Evolutionary conservation across 1,284 basidiomycete species (phyloP).

Genomic region (Puccinia horiana): DNA sequence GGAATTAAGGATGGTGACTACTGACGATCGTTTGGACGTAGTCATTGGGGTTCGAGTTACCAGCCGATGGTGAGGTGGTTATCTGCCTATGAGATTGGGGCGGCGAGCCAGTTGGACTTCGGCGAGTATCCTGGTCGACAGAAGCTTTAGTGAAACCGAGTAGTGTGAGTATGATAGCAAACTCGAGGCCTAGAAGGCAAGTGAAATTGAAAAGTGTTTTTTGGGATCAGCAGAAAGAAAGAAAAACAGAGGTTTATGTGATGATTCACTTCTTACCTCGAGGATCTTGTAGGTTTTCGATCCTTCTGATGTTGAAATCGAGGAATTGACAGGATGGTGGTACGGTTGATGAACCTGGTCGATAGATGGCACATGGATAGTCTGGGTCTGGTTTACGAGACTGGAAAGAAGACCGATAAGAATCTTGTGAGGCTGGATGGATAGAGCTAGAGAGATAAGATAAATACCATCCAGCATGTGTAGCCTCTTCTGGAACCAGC

Average conservation of each 20-base stretch:
- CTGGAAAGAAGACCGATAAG: not conserved
- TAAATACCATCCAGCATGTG: conserved; percentile 46
- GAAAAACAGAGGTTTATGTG: too few species aligned
- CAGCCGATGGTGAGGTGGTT: too few species aligned
- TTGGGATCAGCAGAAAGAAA: too few species aligned
- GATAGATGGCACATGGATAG: conserved; percentile 43
- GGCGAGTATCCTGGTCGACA: not conserved
- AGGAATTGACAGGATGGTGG: conserved; percentile 40
- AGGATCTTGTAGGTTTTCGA: conserved; percentile 37
- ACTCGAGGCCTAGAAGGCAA: conserved; percentile 36
- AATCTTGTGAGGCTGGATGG: too few species aligned
- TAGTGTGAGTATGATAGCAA: conserved; percentile 29
- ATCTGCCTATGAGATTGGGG: too few species aligned
- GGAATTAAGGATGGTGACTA: not conserved
- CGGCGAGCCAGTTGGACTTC: not conserved
- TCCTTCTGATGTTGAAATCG: conserved; percentile 44
- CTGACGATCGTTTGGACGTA: not conserved
- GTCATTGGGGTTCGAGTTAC: not conserved
- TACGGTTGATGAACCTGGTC: conserved; percentile 7
- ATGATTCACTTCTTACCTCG: too few species aligned
- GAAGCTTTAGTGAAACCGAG: conserved; percentile 27
- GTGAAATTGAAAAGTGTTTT: too few species aligned
- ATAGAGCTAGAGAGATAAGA: too few species aligned
- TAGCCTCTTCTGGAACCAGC: conserved; percentile 22
- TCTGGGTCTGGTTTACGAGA: conserved; percentile 45